A percentile compares a stretch with the other conserved stretches of the same genome.
Evolutionary conservation across 371 early-diverging fungal genomes (phyloP).

Genomic region (Mortierella sp.): DNA sequence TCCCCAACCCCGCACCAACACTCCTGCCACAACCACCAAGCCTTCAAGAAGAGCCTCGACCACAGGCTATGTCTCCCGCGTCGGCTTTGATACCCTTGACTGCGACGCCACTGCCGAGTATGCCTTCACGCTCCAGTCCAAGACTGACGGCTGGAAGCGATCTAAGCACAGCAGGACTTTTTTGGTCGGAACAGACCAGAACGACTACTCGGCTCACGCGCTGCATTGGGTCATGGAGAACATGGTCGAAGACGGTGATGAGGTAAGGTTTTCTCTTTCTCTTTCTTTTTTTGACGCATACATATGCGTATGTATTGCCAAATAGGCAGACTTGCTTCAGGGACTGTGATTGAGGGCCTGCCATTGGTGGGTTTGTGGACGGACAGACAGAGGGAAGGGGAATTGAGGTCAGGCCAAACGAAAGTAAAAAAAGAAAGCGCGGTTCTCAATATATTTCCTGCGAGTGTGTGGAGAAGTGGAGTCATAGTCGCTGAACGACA

Average conservation of each 20-base stretch:
- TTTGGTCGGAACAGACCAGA: constrained; percentile 71
- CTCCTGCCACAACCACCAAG: neutral
- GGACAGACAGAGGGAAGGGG: neutral
- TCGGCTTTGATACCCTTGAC: constrained; percentile 73
- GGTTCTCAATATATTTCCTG: constrained; percentile 11
- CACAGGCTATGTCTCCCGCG: constrained; percentile 63
- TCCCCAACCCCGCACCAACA: neutral
- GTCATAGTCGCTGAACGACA: neutral
- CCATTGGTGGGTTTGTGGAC: neutral
- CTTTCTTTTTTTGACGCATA: neutral
- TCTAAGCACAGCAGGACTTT: constrained; percentile 67
- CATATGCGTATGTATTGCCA: neutral
- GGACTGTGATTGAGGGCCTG: neutral
- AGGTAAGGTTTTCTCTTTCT: constrained; percentile 51
- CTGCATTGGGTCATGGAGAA: constrained; percentile 71
- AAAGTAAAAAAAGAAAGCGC: neutral
- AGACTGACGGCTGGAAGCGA: constrained; percentile 63
- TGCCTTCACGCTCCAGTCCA: constrained; percentile 70
- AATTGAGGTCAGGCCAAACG: neutral
- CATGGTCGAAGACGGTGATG: constrained; percentile 74
- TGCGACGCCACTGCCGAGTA: constrained; percentile 67
- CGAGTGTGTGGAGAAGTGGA: constrained; percentile 1
- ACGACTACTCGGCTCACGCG: constrained; percentile 73
- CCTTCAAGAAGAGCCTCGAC: constrained; percentile 13
- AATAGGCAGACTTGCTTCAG: neutral